These are phyloP conservation scores for Lasiodiplodia sp. DNA, from an alignment of 2,329 filamentous ascomycete genomes.

Conservation along the genomic window DNA sequence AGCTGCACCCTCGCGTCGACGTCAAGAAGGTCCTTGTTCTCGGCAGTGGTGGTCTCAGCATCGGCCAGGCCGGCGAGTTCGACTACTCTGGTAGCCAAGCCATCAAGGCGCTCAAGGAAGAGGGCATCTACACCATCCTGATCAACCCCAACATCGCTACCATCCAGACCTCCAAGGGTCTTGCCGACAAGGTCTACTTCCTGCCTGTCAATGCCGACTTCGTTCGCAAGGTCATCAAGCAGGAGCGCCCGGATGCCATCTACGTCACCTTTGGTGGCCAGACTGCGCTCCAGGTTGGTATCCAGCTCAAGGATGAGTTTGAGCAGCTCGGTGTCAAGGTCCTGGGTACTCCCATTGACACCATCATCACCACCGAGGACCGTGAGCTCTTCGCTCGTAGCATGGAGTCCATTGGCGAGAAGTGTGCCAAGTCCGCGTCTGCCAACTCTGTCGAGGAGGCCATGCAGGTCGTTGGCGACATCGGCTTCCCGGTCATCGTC, in stretches of 20 bases:
- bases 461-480: constrained; percentile 83
- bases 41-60: constrained; percentile 92
- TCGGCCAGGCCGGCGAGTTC: constrained; percentile 97
- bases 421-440: constrained; percentile 96
- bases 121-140: constrained; percentile 95
- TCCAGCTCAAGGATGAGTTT: constrained; percentile 97
- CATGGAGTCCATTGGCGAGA: constrained; percentile 98
- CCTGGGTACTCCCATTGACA: constrained; percentile 94
- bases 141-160: constrained; percentile 99
- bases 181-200: constrained; percentile 99
- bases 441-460: constrained; percentile 90
- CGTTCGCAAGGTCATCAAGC: constrained; percentile 94
- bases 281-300: constrained; percentile 95
- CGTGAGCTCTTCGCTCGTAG: constrained; percentile 95
- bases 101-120: constrained; percentile 97
- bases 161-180: constrained; percentile 96
- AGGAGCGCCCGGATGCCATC: constrained; percentile 94
- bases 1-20: constrained; percentile 76
- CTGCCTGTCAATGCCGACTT: constrained; percentile 96
- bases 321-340: constrained; percentile 91
- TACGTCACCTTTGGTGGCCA: constrained; percentile 98
- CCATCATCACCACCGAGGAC: constrained; percentile 98
- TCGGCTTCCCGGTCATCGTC: constrained; percentile 96
- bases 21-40: constrained; percentile 96
- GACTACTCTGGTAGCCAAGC: constrained; percentile 98